Evolutionary conservation across 306 rosid species (phyloP).

Genomic region (Elaeagnus macrophylla): DNA sequence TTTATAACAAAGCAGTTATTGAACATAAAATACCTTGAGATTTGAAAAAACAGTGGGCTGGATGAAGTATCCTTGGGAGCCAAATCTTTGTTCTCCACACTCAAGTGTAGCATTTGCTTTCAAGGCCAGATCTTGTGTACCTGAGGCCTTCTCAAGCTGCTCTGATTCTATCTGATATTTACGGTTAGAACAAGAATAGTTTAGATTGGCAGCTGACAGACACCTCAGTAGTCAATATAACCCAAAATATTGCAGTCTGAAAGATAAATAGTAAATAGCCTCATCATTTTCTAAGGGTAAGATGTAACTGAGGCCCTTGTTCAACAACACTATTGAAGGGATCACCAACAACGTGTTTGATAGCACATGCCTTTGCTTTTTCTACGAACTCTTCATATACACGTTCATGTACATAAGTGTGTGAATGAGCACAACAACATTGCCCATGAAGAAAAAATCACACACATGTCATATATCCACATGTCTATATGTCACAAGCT

Average conservation of each 20-base stretch:
- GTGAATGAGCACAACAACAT: conserved; percentile 95
- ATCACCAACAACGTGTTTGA: conserved; percentile 78
- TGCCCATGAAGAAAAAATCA: conserved; percentile 54
- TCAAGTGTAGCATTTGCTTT: conserved; percentile 70
- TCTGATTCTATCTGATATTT: conserved; percentile 54
- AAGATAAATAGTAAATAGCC: too few species aligned
- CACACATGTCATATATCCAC: too few species aligned
- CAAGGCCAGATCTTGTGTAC: conserved; percentile 67
- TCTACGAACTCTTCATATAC: conserved; percentile 78
- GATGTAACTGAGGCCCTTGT: conserved; percentile 99
- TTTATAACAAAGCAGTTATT: too few species aligned
- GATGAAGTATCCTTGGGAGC: conserved; percentile 74
- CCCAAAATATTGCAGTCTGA: too few species aligned
- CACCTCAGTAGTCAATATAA: too few species aligned
- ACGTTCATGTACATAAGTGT: conserved; percentile 78
- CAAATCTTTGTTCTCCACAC: conserved; percentile 79
- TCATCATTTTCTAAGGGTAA: too few species aligned
- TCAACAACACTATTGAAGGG: conserved; percentile 87
- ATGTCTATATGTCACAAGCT: too few species aligned
- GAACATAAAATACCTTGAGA: conserved; percentile 47
- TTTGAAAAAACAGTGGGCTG: conserved; percentile 95
- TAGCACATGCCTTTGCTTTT: conserved; percentile 72
- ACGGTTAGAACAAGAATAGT: not conserved
- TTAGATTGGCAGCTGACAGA: too few species aligned
- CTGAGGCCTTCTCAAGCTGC: conserved; percentile 69